A percentile compares a stretch with the other conserved stretches of the same genome.
These are phyloP conservation scores for Jatropha podagrica DNA, from an alignment of 441 rosid genomes.

Conservation along the genomic window DNA sequence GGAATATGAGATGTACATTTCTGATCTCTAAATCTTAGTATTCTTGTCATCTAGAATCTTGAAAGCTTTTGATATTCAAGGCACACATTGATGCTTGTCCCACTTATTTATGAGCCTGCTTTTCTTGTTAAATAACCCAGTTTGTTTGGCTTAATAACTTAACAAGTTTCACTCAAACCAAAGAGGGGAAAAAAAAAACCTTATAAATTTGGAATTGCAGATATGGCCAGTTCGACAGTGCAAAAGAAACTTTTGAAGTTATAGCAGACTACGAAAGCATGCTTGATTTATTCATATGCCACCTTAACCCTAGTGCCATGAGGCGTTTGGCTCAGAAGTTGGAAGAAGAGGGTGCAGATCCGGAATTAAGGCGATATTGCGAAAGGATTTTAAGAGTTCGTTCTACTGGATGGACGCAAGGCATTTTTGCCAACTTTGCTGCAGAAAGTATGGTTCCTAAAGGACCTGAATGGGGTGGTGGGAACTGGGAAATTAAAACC, in stretches of 20 bases:
- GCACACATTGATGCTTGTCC: not conserved
- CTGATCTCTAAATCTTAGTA: not conserved
- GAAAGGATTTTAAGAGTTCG: conserved; percentile 91
- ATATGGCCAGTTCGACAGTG: conserved; percentile 92
- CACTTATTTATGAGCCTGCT: not conserved
- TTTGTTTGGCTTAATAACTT: conserved; percentile 17
- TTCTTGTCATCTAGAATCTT: not conserved
- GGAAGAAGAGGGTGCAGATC: conserved; percentile 90
- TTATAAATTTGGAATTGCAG: conserved; percentile 47
- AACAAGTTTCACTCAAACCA: not conserved
- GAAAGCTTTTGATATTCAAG: not conserved
- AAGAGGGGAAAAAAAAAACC: no score
- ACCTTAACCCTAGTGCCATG: conserved; percentile 99
- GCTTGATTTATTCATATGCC: conserved; percentile 97
- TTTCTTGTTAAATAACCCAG: not conserved
- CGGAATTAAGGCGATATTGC: conserved; percentile 87
- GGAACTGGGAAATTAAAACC: conserved; percentile 97
- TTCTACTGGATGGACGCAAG: conserved; percentile 98
- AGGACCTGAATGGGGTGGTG: conserved; percentile 99
- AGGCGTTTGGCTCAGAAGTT: conserved; percentile 93
- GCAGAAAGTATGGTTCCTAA: conserved; percentile 99
- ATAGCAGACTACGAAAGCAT: conserved; percentile 93
- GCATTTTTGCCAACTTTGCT: conserved; percentile 97
- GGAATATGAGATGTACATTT: not conserved
- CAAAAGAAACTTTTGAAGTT: conserved; percentile 98